Evolutionary conservation across 2,329 filamentous ascomycete genomes (phyloP).

Genomic region (Rachicladosporium sp.): DNA sequence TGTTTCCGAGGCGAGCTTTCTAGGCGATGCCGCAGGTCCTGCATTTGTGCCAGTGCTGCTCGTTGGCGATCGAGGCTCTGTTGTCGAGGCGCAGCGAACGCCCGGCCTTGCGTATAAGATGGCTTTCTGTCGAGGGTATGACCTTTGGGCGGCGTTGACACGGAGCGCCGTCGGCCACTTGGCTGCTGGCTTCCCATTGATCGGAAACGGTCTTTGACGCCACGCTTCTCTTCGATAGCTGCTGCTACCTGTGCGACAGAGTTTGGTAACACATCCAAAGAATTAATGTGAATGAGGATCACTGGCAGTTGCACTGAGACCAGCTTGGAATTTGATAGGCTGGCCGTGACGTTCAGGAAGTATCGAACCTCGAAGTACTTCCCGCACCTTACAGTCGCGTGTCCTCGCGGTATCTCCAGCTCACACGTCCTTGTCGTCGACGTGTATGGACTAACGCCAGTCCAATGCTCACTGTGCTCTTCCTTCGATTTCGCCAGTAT

Average conservation of each 20-base stretch:
- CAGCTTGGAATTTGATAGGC: constrained; percentile 34
- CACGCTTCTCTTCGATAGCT: constrained; percentile 39
- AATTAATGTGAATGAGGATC: constrained; percentile 46
- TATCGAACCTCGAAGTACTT: constrained; percentile 46
- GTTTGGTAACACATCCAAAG: constrained; percentile 44
- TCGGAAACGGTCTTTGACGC: constrained; percentile 1
- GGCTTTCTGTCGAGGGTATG: constrained; percentile 17
- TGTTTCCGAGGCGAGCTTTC: constrained; percentile 35
- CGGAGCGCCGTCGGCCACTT: constrained; percentile 12
- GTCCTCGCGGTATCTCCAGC: constrained; percentile 37
- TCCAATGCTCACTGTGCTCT: constrained; percentile 36
- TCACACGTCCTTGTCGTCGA: constrained; percentile 38
- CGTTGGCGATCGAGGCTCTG: constrained; percentile 38
- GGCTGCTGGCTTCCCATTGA: not conserved
- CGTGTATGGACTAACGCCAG: constrained; percentile 33
- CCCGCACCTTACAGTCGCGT: constrained; percentile 40
- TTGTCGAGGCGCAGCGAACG: constrained; percentile 40
- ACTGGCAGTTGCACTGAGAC: constrained; percentile 43
- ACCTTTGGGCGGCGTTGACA: constrained; percentile 14
- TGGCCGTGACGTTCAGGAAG: constrained; percentile 40
- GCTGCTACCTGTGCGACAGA: constrained; percentile 43
- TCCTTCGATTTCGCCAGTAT: constrained; percentile 32
- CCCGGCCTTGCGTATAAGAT: constrained; percentile 37
- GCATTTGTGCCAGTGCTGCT: constrained; percentile 29
- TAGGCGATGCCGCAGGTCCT: constrained; percentile 28